Evolutionary conservation across 805 yeast genomes (phyloP).

Genomic region (Ogataea paraovalis): DNA sequence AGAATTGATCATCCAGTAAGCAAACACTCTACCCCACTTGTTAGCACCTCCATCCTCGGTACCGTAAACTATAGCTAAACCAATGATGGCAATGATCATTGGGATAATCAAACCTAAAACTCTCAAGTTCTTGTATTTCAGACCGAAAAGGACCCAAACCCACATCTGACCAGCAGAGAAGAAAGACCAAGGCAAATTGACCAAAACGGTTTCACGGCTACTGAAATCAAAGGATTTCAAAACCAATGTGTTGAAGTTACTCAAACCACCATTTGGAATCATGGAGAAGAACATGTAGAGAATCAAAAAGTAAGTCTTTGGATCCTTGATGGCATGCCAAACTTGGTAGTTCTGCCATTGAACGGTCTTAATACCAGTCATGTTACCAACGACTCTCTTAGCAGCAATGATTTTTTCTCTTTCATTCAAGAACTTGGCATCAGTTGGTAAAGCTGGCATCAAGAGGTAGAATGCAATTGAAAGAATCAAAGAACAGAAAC

Average conservation of each 20-base stretch:
- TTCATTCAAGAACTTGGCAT: slow-evolving; percentile 26
- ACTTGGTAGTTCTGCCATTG: slow-evolving; percentile 26
- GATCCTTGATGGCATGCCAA: slow-evolving; percentile 20
- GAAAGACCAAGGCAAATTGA: slow-evolving; percentile 19
- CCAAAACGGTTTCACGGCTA: slow-evolving; percentile 16
- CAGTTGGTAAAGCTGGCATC: slow-evolving; percentile 26
- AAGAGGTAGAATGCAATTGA: slow-evolving; percentile 21
- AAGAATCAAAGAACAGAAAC: slow-evolving; percentile 22
- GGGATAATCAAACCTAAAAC: slow-evolving; percentile 21
- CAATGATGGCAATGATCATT: slow-evolving; percentile 23
- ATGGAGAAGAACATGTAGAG: slow-evolving; percentile 22
- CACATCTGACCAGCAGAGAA: slow-evolving; percentile 25
- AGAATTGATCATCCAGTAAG: slow-evolving; percentile 32
- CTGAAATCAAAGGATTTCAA: slow-evolving; percentile 16
- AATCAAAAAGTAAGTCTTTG: slow-evolving; percentile 20
- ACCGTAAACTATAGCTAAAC: slow-evolving; percentile 24
- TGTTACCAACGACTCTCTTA: slow-evolving; percentile 25
- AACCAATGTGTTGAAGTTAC: slow-evolving; percentile 27
- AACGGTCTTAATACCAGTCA: slow-evolving; percentile 28
- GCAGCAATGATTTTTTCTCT: slow-evolving; percentile 25
- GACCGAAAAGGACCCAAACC: slow-evolving; percentile 13
- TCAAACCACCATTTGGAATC: slow-evolving; percentile 31
- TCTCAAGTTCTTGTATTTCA: slow-evolving; percentile 18
- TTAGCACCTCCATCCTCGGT: slow-evolving; percentile 21
- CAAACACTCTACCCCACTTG: slow-evolving; percentile 29